These are phyloP conservation scores for Sporisorium sorghi DNA, from an alignment of 1,284 basidiomycete species.

Conservation along the genomic window DNA sequence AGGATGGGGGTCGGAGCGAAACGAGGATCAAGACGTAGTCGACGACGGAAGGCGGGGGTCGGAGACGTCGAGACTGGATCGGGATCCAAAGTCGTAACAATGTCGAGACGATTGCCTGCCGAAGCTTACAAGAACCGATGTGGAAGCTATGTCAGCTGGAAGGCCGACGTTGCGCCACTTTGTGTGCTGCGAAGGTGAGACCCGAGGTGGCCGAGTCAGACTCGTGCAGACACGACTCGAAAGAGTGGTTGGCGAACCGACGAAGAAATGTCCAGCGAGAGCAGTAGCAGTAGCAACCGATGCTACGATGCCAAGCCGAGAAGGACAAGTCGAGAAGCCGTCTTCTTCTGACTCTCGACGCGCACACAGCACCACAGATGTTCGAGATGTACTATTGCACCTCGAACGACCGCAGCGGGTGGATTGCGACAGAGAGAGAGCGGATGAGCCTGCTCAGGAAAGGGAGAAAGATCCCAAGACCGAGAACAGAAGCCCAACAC, in stretches of 20 bases:
- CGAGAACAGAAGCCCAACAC: conserved; percentile 34
- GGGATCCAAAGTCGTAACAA: background rate
- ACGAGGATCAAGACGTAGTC: conserved; percentile 1
- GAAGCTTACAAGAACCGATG: background rate
- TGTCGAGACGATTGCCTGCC: background rate
- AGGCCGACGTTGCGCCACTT: too few species aligned
- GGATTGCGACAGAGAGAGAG: conserved; percentile 29
- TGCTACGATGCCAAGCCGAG: conserved; percentile 6
- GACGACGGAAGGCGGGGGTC: background rate
- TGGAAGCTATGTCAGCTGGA: too few species aligned
- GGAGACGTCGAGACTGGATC: background rate
- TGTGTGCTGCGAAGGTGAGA: background rate
- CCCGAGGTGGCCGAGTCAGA: conserved; percentile 4
- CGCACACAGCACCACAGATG: conserved; percentile 18
- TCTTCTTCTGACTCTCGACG: conserved; percentile 29
- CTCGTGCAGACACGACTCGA: conserved; percentile 5
- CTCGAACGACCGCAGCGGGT: conserved; percentile 21
- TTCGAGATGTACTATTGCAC: conserved; percentile 1
- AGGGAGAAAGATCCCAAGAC: conserved; percentile 31
- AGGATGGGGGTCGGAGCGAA: conserved; percentile 6
- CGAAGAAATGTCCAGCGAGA: conserved; percentile 1
- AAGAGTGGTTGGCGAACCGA: conserved; percentile 19
- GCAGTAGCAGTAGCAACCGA: conserved; percentile 1
- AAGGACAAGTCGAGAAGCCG: conserved; percentile 15
- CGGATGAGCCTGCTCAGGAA: conserved; percentile 40